Conservation (phyloP, 1,139 yeast genomes). For the Debaryomyces sp. region DNA sequence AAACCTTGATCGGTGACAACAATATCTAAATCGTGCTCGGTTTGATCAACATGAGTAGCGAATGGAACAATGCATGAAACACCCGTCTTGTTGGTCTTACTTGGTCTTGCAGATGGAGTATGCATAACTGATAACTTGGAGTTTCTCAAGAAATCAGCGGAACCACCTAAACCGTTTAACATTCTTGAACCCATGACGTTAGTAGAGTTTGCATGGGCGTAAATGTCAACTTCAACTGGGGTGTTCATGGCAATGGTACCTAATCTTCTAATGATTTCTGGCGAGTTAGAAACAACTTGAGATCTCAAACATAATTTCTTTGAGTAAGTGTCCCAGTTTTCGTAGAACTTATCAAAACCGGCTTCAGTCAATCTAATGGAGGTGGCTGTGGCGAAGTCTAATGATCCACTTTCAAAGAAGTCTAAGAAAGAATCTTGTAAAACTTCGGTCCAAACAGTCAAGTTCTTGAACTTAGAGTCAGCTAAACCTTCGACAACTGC, state of each 20-base stretch:
- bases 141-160: slow-evolving; percentile 94
- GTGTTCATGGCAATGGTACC: slow-evolving; percentile 99
- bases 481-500: slow-evolving; percentile 97
- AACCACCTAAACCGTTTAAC: slow-evolving; percentile 97
- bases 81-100: slow-evolving; percentile 92
- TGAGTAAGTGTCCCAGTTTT: slow-evolving; percentile 85
- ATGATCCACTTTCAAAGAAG: slow-evolving; percentile 88
- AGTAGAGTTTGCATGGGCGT: slow-evolving; percentile 98
- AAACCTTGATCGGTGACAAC: slow-evolving; percentile 95
- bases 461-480: slow-evolving; percentile 76
- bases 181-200: slow-evolving; percentile 95
- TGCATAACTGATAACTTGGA: slow-evolving; percentile 97
- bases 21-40: slow-evolving; percentile 94
- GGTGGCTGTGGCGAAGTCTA: slow-evolving; percentile 93
- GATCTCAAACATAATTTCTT: slow-evolving; percentile 86
- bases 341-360: slow-evolving; percentile 86
- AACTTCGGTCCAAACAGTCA: slow-evolving; percentile 97
- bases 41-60: slow-evolving; percentile 93
- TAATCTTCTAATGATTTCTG: slow-evolving; percentile 92
- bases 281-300: slow-evolving; percentile 93
- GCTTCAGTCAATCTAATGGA: slow-evolving; percentile 89
- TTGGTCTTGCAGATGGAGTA: slow-evolving; percentile 93
- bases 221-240: slow-evolving; percentile 98
- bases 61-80: slow-evolving; percentile 95
- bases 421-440: slow-evolving; percentile 96